Conservation (phyloP, 371 early-diverging fungal species). For the Rhizopus microsporus region DNA sequence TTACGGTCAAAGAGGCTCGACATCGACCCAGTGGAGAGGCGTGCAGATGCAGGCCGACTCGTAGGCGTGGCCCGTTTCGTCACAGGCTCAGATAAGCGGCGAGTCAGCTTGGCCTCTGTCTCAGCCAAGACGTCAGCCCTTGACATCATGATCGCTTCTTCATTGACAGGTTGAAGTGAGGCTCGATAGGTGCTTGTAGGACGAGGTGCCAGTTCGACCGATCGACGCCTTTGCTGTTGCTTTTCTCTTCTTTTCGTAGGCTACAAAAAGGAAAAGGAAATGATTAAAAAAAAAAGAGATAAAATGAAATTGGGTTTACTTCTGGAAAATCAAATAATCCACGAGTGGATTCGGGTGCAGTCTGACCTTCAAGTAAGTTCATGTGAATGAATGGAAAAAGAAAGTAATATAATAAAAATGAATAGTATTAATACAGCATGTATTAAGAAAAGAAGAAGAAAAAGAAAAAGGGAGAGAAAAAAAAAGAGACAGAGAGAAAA, state of each 20-base stretch:
- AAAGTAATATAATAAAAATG: slow-evolving; percentile 4
- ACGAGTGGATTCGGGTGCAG: slow-evolving; percentile 55
- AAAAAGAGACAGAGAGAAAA: slow-evolving; percentile 8
- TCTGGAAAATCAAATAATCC: slow-evolving; percentile 50
- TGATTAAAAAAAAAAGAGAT: not conserved
- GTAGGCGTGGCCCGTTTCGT: too few relatives aligned
- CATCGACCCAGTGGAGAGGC: slow-evolving; percentile 5
- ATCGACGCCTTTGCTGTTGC: slow-evolving; percentile 9
- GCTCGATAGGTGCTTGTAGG: not conserved
- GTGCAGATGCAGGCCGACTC: not conserved
- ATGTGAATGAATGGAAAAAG: slow-evolving; percentile 27
- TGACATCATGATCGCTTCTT: slow-evolving; percentile 19
- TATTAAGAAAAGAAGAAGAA: slow-evolving; percentile 8
- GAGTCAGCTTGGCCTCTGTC: slow-evolving; percentile 49
- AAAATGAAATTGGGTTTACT: slow-evolving; percentile 1
- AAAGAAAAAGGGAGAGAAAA: slow-evolving; percentile 8
- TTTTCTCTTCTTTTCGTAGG: not conserved
- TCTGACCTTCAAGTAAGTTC: slow-evolving; percentile 39
- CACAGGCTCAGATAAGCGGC: slow-evolving; percentile 24
- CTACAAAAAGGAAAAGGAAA: not conserved
- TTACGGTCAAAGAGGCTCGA: slow-evolving; percentile 34
- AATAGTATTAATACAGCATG: slow-evolving; percentile 2
- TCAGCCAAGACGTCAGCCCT: slow-evolving; percentile 48
- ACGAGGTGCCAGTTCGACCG: slow-evolving; percentile 7
- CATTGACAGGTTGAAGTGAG: slow-evolving; percentile 34